Evolutionary conservation across 225 moss, liverwort and hornwort genomes (phyloP), one percentile per base, ranked within the genome.

Genomic region (Marchantia polymorpha): DNA sequence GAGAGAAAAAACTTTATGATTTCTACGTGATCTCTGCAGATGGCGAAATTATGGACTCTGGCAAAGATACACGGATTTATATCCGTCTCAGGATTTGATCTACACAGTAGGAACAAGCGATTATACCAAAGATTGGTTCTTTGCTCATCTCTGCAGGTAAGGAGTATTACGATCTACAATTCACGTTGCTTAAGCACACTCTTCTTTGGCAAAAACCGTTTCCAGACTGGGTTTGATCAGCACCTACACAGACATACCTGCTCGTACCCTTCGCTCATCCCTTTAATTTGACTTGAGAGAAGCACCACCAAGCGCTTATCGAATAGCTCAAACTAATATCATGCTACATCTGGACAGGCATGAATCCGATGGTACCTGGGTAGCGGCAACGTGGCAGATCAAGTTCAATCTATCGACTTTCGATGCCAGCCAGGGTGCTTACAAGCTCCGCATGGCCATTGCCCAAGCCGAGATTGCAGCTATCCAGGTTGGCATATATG

Each of bases 71-170:
- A n/a, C n/a, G n/a, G n/a, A n/a, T n/a, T n/a, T n/a, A n/a, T n/a
- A n/a, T n/a, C n/a, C n/a, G n/a, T n/a, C n/a, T 7, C 25, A 86
- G 12, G 89, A 90, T 83, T 69, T 92, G 76, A 86, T 92, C 3
- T 92, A 87, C 79, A 88, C 86, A 23, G 83, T 92, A 22, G 90
- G 89, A 73, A 87, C 82, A 81, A 92, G 90, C 72, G 90, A 92
- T 83, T 92, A 90, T 87, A 86, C 82, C 81, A 85, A 69, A 63
- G 92, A 90, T 74, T 92, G 92, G 92, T 92, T 87, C 47, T 90
- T 83, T 81, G 89, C 89, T 15, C 92, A 92, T 75, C 17, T 84
- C 46, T 86, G 82, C 79, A 90, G 91, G 91, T 86, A 84, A 7
- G 58, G 25, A 76, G 5, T 55, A 12, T 12, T 55, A 2, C 5